These are phyloP conservation scores for Porcisia deanei DNA, from an alignment of 208 protist species.

Conservation along the genomic window DNA sequence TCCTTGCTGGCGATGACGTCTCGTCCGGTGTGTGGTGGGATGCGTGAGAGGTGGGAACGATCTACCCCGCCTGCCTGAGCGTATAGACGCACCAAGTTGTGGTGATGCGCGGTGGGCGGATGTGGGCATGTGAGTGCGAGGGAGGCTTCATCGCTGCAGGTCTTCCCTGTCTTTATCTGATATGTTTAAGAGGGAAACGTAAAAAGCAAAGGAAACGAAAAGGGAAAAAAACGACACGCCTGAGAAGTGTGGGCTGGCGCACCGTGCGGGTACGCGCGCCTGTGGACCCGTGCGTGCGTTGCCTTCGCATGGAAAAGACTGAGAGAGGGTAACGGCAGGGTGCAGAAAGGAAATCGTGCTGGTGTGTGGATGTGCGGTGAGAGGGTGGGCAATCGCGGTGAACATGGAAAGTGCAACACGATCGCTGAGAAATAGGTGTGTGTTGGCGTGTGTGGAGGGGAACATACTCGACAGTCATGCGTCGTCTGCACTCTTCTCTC, in stretches of 20 bases:
- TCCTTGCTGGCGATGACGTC: not conserved
- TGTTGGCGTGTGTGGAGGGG: not conserved
- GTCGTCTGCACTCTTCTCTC: not conserved
- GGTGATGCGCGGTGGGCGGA: not conserved
- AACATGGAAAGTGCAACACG: not conserved
- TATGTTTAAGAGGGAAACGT: slow-evolving; percentile 12
- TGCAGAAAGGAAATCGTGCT: not conserved
- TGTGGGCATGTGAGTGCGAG: not conserved
- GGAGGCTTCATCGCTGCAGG: slow-evolving; percentile 1
- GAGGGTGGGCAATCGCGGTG: not conserved
- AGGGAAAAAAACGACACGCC: slow-evolving; percentile 16
- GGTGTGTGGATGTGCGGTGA: not conserved
- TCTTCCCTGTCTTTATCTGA: slow-evolving; percentile 22
- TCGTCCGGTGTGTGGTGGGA: not conserved
- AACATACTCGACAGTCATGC: not conserved
- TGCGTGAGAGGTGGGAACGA: not conserved
- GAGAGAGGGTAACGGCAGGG: not conserved
- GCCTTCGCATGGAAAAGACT: not conserved
- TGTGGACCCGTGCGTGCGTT: not conserved
- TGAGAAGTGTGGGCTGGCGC: not conserved
- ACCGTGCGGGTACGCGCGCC: not conserved
- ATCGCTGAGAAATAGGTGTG: not conserved
- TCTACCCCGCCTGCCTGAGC: not conserved
- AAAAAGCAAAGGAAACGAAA: slow-evolving; percentile 17
- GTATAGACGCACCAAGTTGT: not conserved